phyloP scores from a whole-genome alignment of 2,329 filamentous ascomycete species.

The Myriosclerotinia duriaeana region DNA sequence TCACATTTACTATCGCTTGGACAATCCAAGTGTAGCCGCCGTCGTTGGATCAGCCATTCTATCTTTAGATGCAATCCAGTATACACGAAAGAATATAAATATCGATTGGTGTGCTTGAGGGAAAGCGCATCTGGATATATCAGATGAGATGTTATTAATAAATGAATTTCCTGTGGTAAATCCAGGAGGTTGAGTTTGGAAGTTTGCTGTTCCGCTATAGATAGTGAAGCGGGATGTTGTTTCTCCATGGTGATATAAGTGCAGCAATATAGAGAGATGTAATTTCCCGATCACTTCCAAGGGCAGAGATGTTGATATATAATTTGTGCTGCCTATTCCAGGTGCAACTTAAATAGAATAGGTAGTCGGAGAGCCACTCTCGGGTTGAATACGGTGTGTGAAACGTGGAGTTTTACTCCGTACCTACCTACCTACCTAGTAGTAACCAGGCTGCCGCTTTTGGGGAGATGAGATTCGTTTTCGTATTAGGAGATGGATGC shows the following conservation, averaged over 20 bases:
- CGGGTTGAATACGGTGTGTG: neutral
- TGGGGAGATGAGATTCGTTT: neutral
- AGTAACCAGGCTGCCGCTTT: constrained; percentile 5
- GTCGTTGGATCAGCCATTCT: constrained; percentile 66
- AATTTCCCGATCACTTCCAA: too few species aligned
- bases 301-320: neutral
- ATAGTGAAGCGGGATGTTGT: neutral
- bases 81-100: constrained; percentile 64
- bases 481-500: too few species aligned
- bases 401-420: constrained; percentile 6
- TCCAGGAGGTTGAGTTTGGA: constrained; percentile 19
- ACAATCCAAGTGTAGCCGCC: constrained; percentile 62
- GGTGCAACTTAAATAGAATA: neutral
- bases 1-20: constrained; percentile 59
- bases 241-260: too few species aligned
- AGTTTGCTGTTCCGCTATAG: neutral
- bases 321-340: neutral
- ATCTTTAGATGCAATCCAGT: constrained; percentile 67
- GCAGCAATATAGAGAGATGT: too few species aligned
- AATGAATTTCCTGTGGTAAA: constrained; percentile 66
- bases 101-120: constrained; percentile 63
- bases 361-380: neutral
- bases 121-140: constrained; percentile 70
- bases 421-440: too few species aligned
- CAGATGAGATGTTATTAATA: constrained; percentile 59